Base-by-base conservation (phyloP, 225 moss, liverwort and hornwort species). In the Climacium dendroides region DNA sequence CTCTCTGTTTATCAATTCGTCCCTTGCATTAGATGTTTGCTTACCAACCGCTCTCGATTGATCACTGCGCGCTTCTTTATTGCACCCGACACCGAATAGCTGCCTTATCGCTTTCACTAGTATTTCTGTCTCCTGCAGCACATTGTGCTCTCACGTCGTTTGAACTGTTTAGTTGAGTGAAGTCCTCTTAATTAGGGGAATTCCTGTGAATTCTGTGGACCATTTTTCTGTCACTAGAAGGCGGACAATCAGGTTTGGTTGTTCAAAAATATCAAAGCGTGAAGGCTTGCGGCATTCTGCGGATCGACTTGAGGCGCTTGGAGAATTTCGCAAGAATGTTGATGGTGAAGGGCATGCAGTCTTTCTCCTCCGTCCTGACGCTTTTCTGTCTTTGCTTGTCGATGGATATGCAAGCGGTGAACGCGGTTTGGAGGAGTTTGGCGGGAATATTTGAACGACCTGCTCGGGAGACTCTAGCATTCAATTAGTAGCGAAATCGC, bases 381-480 rank as follows among this genome's bases (percentile, higher is more conserved):
- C 5, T 74, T 83, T 39, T 64, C 5, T 24, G 37, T 41, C 47
- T 32, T 32, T 83, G 83, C 41, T 74, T 90, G 73, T 35, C 57
- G 54, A 73, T 89, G 83, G 87, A 89, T 67, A n/a, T 83, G 83
- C 89, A 89, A 78, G 83, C 60, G 54, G 78, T 87, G 87, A 83
- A 47, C 18, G 87, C 86, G 53, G 63, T 87, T 83, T 71, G 47
- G 47, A 70, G 89, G 41, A 25, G 87, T 79, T 53, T 83, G 18
- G 29, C 71, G 7, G 83, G 34, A 58, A 17, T 80, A 37, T 90
- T 87, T 58, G 64, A 39, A 41, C 48, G 39, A 79, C 62, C 35
- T 45, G 79, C 45, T 28, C 19, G 47, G 48, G 64, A 47, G 83
- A 47, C 55, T 47, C 73, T 57, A 72, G 54, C 54, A n/a, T 55